Base-by-base conservation (phyloP, 1,284 basidiomycete species). In the Papiliotrema nemorosa region DNA sequence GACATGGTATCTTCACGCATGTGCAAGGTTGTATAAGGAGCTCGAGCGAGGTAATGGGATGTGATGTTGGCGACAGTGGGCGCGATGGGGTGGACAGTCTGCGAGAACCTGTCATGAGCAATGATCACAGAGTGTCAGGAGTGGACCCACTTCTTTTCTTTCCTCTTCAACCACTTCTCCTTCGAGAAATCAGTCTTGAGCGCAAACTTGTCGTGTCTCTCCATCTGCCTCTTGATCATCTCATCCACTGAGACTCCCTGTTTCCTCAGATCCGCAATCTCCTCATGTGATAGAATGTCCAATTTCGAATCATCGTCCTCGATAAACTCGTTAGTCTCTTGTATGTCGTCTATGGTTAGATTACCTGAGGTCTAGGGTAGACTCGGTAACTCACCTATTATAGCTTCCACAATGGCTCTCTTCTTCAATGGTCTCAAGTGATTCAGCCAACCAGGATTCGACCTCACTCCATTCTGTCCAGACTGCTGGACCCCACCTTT, bases 111-210 rank as follows among this genome's bases (percentile, higher is more conserved):
- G 59, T 14, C 7, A 20, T 9, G 31, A 7, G 21, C 10, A 43
- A 22, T 7, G n/a, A 31, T 31, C 10, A 25, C 20, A 47, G 21
- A 21, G n/a, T 22, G 26, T 14, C 16, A 16, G 31, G 10, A 24
- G n/a, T 13, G 12, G 24, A 13, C 81, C 59, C 67, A 92, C 91
- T 97, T 97, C 57, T 88, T 90, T 74, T 93, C 89, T 73, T 97
- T 97, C 41, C 90, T 80, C 71, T 91, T 92, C 68, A 84, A 86
- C 76, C 96, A 97, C 70, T 97, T 97, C 66, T 96, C 92, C 74
- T 97, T 96, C 72, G 88, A 91, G 70, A 91, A 96, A 73, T 93
- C 93, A 1, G 91, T 96, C 76, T 97, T 97, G 47, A 94, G 78
- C 7, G 84, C 83, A 72, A 88, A 97, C 64, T 88, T 87, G 29